Conservation (phyloP, 2,329 filamentous ascomycete species). For the Claviceps sp. region DNA sequence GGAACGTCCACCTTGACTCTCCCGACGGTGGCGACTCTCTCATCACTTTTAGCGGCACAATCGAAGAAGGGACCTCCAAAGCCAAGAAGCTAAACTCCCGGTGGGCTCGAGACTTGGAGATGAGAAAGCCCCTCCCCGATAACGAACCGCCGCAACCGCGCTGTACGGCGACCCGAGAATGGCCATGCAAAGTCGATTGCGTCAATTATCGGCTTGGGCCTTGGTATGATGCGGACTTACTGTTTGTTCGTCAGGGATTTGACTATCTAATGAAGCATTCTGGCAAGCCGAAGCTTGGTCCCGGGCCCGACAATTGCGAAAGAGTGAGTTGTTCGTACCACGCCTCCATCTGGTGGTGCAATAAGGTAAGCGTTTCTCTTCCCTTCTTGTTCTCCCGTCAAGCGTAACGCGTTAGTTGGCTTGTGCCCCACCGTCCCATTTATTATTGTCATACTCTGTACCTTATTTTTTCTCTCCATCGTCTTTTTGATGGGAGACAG, state of each 20-base stretch:
- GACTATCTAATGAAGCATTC: neutral
- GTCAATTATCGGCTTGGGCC: no score
- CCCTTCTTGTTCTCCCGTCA: neutral
- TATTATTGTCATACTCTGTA: no score
- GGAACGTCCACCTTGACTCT: neutral
- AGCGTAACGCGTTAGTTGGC: no score
- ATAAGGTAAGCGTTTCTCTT: conserved; percentile 1
- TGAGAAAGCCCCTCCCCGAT: neutral
- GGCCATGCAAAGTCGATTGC: neutral
- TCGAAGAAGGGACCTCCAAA: neutral
- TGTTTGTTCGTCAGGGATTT: neutral
- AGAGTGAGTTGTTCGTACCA: neutral
- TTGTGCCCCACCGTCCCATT: no score
- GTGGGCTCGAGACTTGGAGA: neutral
- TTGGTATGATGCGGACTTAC: no score
- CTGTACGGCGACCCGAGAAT: neutral
- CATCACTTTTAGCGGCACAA: neutral
- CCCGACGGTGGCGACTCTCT: neutral
- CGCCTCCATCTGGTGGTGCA: conserved; percentile 3
- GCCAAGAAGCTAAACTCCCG: neutral
- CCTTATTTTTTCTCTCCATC: no score
- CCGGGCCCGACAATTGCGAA: neutral
- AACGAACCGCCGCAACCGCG: neutral
- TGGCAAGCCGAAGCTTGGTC: neutral
- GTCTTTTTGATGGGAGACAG: no score